Conservation (phyloP, 345 rosid species). For the Brassica carinata region DNA sequence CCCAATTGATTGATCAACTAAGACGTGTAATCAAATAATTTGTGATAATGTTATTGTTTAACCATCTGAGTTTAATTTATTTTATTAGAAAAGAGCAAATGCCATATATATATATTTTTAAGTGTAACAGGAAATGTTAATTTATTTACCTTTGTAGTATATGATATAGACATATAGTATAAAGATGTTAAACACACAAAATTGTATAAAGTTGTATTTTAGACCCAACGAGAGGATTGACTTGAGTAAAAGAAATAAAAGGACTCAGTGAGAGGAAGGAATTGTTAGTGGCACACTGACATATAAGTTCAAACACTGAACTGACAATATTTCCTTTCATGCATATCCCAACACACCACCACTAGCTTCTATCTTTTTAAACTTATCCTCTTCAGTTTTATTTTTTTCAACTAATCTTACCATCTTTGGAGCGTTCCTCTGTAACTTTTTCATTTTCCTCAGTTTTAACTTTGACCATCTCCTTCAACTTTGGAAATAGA, state of each 20-base stretch:
- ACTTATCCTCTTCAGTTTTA: slow-evolving; percentile 21
- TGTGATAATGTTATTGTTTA: neutral
- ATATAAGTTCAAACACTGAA: slow-evolving; percentile 27
- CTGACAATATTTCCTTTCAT: slow-evolving; percentile 34
- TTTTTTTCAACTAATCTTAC: neutral
- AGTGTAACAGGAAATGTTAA: neutral
- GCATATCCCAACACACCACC: slow-evolving; percentile 32
- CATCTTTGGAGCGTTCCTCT: slow-evolving; percentile 31
- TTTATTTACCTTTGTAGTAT: neutral
- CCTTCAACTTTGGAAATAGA: neutral
- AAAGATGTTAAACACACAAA: neutral
- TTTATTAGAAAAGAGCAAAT: neutral
- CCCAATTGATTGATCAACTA: too few relatives aligned
- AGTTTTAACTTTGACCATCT: slow-evolving; percentile 27
- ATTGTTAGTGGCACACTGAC: slow-evolving; percentile 29
- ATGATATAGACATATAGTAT: neutral
- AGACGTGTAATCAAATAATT: neutral
- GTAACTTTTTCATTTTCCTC: slow-evolving; percentile 15
- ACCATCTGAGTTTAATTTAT: too few relatives aligned
- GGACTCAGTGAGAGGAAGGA: slow-evolving; percentile 8
- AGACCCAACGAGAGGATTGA: neutral
- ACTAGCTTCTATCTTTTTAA: slow-evolving; percentile 11
- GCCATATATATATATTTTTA: too few relatives aligned
- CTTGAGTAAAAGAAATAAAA: neutral
- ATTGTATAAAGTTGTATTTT: neutral